phyloP scores from a whole-genome alignment of 1,139 yeast genomes.

The Candida albicans region DNA sequence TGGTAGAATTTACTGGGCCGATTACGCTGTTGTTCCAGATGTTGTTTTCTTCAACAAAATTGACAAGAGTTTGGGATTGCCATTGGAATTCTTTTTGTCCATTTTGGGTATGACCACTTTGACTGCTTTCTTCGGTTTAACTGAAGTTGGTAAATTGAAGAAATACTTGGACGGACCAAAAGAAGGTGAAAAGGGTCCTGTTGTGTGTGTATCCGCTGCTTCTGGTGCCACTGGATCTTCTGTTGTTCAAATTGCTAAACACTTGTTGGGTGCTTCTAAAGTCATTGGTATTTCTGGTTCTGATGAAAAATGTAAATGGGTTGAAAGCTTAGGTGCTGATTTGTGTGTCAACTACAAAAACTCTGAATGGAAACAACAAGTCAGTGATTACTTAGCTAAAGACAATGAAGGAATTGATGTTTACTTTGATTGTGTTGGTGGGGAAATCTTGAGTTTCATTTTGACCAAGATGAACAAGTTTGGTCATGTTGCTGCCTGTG shows the following conservation, averaged over 20 bases:
- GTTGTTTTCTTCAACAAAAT: constrained; percentile 22
- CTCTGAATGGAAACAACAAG: constrained; percentile 40
- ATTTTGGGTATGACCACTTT: constrained; percentile 54
- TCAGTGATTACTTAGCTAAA: constrained; percentile 35
- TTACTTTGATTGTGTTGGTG: constrained; percentile 66
- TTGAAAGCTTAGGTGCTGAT: constrained; percentile 58
- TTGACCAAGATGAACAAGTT: constrained; percentile 38
- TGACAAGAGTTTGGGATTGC: constrained; percentile 24
- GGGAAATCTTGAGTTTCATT: constrained; percentile 52
- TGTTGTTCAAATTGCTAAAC: constrained; percentile 59
- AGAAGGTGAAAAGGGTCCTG: constrained; percentile 27
- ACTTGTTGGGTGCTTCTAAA: constrained; percentile 51
- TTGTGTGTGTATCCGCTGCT: constrained; percentile 62
- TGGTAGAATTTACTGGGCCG: constrained; percentile 32
- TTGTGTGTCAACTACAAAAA: constrained; percentile 56
- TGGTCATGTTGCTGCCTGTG: constrained; percentile 58
- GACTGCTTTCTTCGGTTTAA: constrained; percentile 63
- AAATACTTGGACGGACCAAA: constrained; percentile 16
- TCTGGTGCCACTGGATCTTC: constrained; percentile 70
- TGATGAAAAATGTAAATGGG: constrained; percentile 53
- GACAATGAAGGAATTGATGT: constrained; percentile 47
- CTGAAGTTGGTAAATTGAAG: constrained; percentile 41
- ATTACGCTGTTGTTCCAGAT: constrained; percentile 27
- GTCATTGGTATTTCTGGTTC: constrained; percentile 70
- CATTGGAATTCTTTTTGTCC: constrained; percentile 27